Evolutionary conservation across 805 yeast species (phyloP).

Genomic region (Monosporozyma servazzii): DNA sequence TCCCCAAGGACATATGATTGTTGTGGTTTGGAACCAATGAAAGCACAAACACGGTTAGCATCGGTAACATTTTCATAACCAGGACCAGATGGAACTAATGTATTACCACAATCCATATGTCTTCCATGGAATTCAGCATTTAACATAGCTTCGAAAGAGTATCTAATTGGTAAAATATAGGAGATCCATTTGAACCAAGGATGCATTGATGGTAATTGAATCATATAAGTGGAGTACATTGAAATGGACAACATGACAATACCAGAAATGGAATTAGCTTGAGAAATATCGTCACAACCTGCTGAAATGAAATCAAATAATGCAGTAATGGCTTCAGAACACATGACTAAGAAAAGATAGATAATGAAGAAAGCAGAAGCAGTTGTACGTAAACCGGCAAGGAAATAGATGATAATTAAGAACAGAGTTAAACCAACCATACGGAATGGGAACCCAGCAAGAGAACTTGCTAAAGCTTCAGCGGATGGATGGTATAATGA

Average conservation of each 20-base stretch:
- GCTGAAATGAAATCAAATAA: conserved; percentile 48
- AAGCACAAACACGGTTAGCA: conserved; percentile 43
- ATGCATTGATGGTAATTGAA: conserved; percentile 50
- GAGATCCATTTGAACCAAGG: conserved; percentile 62
- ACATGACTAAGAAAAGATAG: conserved; percentile 32
- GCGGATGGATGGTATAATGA: conserved; percentile 71
- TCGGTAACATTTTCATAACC: conserved; percentile 35
- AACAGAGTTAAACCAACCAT: conserved; percentile 38
- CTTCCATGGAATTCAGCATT: conserved; percentile 21
- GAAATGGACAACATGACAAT: conserved; percentile 39
- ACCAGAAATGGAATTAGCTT: conserved; percentile 53
- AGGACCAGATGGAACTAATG: conserved; percentile 48
- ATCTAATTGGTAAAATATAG: conserved; percentile 44
- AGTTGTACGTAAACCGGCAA: conserved; percentile 42
- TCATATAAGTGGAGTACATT: conserved; percentile 52
- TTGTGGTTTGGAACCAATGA: conserved; percentile 55
- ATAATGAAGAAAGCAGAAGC: conserved; percentile 49
- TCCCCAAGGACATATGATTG: conserved; percentile 47
- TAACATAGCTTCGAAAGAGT: conserved; percentile 48
- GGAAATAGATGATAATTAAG: conserved; percentile 45
- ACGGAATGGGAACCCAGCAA: conserved; percentile 60
- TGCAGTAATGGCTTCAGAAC: conserved; percentile 24
- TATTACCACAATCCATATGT: conserved; percentile 23
- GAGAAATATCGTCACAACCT: conserved; percentile 37
- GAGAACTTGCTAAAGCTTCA: conserved; percentile 55